Evolutionary conservation across 768 basidiomycete species (phyloP), one percentile per base, ranked within the genome.

Genomic region (Rhizopogon rudus): DNA sequence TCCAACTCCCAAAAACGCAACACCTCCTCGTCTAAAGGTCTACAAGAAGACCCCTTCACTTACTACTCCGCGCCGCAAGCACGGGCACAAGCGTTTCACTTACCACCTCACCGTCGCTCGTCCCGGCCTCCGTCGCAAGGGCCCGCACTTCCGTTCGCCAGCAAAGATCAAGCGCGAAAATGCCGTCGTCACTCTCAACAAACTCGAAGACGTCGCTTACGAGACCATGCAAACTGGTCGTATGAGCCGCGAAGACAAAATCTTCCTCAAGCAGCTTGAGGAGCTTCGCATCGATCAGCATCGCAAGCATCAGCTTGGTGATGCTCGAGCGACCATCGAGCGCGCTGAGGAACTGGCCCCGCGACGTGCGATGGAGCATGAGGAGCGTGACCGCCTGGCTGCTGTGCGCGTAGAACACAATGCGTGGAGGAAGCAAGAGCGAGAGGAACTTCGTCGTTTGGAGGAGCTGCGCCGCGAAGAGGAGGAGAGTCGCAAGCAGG

Each of bases 241-340:
- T 13, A 63, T 68, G 64, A 29, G 44, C 17, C 14, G 20, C 6
- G 55, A 65, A 28, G 68, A 71, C 35, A 48, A 10, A 12, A 60
- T 70, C 17, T 68, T 71, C 42, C 39, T 68, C 52, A 12, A 57
- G 45, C 68, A 70, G 16, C 53, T 71, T 0, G 17, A 5, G 20
- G 50, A 40, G 0, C 60, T 70, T 25, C 53, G 58, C 1, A 10
- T 62, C 2, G 54, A 71, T 2, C 57, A 63, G 1, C 9, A 28
- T 6, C 17, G 56, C 39, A 6, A 41, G 0, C 52, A 66, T 7
- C 55, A 54, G 12, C 59, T 71, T 25, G 64, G 59, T 40, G 17
- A n/a, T 13, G 64, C 42, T 17, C 68, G 68, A 3, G 57, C 67
- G 46, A 54, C 22, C 4, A 40, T 60, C 29, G 58, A 53, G 54